Evolutionary conservation across 306 rosid species (phyloP).

Genomic region (Betula pendula): DNA sequence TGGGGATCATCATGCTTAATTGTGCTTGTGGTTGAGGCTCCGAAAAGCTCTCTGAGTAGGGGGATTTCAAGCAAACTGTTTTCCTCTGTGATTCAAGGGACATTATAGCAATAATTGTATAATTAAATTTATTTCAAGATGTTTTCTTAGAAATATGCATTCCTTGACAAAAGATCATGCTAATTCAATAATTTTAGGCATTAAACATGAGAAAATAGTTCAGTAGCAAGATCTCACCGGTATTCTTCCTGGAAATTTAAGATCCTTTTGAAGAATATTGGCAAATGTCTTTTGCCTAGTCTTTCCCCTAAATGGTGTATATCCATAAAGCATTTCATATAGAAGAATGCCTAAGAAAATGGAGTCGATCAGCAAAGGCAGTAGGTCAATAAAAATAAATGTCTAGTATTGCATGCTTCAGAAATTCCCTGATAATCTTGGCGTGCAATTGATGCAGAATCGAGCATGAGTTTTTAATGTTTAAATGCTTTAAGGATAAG

Average conservation of each 20-base stretch:
- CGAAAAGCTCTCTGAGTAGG: not conserved
- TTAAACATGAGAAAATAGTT: not conserved
- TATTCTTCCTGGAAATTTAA: slow-evolving; percentile 81
- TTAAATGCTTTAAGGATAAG: not conserved
- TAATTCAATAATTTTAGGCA: not conserved
- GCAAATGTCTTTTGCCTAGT: slow-evolving; percentile 90
- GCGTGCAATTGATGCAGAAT: not conserved
- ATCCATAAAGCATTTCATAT: slow-evolving; percentile 91
- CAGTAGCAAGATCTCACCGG: slow-evolving; percentile 44
- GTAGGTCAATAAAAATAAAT: not conserved
- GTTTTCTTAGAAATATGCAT: not conserved
- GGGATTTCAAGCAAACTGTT: not conserved
- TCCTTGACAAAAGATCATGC: not conserved
- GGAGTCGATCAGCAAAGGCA: slow-evolving; percentile 4
- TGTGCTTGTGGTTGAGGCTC: not conserved
- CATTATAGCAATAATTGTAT: not conserved
- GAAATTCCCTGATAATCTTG: not conserved
- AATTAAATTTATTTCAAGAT: not conserved
- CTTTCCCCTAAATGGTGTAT: slow-evolving; percentile 91
- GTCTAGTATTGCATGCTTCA: not conserved
- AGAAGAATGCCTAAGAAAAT: slow-evolving; percentile 65
- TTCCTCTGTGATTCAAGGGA: not conserved
- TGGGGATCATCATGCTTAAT: not conserved
- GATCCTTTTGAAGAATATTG: slow-evolving; percentile 94
- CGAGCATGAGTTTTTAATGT: not conserved